These are phyloP conservation scores for Solanum verrucosum DNA, from an alignment of 257 asterid genomes.

Conservation along the genomic window DNA sequence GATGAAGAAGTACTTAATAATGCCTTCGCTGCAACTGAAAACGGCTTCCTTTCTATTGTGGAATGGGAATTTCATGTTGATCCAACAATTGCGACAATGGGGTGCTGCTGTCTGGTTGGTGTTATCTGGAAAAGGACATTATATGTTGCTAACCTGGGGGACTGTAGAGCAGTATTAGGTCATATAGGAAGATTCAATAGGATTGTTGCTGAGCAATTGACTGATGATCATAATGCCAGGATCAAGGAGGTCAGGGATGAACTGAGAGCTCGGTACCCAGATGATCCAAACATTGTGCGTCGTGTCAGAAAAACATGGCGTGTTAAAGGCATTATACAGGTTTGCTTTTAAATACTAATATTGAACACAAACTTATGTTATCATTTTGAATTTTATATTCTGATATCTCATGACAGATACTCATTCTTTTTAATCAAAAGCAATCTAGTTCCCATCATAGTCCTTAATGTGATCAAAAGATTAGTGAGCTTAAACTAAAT, in stretches of 20 bases:
- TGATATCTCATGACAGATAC: not conserved
- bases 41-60: constrained; percentile 42
- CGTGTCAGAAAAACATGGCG: constrained; percentile 62
- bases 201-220: constrained; percentile 64
- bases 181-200: constrained; percentile 27
- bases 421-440: too few species aligned
- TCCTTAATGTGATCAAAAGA: too few species aligned
- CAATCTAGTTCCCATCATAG: too few species aligned
- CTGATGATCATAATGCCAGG: constrained; percentile 61
- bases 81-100: constrained; percentile 46
- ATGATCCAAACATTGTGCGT: constrained; percentile 46
- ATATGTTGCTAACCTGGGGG: constrained; percentile 68
- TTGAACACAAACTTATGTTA: not conserved
- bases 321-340: constrained; percentile 90
- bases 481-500: too few species aligned
- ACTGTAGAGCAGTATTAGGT: constrained; percentile 83
- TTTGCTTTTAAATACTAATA: constrained; percentile 1
- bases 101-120: constrained; percentile 82
- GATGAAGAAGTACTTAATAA: constrained; percentile 38
- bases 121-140: constrained; percentile 57
- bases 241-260: constrained; percentile 65
- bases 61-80: constrained; percentile 26
- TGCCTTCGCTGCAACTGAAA: constrained; percentile 61
- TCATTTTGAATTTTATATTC: not conserved
- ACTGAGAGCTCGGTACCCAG: constrained; percentile 48